Conservation (phyloP, 768 basidiomycete species). For the Trametes gibbosa region DNA sequence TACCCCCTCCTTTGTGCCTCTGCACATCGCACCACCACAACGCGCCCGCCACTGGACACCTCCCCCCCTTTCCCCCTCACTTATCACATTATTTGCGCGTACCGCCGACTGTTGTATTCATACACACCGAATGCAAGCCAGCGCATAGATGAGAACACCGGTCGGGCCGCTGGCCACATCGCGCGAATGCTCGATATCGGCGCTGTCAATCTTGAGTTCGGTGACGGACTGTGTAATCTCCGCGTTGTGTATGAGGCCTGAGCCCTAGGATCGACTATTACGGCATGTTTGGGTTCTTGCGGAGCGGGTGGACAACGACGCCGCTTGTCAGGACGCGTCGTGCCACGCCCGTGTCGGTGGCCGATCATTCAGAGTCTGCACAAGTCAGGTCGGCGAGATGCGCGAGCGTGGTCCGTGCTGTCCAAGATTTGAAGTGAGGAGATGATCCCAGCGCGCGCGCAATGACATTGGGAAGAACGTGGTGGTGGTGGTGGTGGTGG, state of each 20-base stretch:
- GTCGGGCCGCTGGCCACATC: background rate
- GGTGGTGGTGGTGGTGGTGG: no score
- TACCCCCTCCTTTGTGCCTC: slow-evolving; percentile 1
- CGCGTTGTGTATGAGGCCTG: background rate
- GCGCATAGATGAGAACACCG: slow-evolving; percentile 17
- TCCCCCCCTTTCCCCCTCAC: slow-evolving; percentile 6
- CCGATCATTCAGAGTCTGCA: no score
- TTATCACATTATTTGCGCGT: slow-evolving; percentile 23
- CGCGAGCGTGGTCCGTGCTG: no score
- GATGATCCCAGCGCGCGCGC: no score
- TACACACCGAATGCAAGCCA: slow-evolving; percentile 14
- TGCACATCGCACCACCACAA: background rate
- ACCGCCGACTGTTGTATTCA: slow-evolving; percentile 10
- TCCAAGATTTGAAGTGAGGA: no score
- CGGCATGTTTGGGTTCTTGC: no score
- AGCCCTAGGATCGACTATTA: background rate
- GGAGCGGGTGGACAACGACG: no score
- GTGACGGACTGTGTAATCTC: background rate
- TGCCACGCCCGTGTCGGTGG: no score
- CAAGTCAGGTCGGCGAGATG: no score
- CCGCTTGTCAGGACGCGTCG: no score
- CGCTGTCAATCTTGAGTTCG: no score
- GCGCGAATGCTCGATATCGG: background rate
- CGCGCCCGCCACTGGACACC: background rate
- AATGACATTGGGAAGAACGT: no score